phyloP scores from a whole-genome alignment of 257 asterid genomes.

The Verbascum thapsus region DNA sequence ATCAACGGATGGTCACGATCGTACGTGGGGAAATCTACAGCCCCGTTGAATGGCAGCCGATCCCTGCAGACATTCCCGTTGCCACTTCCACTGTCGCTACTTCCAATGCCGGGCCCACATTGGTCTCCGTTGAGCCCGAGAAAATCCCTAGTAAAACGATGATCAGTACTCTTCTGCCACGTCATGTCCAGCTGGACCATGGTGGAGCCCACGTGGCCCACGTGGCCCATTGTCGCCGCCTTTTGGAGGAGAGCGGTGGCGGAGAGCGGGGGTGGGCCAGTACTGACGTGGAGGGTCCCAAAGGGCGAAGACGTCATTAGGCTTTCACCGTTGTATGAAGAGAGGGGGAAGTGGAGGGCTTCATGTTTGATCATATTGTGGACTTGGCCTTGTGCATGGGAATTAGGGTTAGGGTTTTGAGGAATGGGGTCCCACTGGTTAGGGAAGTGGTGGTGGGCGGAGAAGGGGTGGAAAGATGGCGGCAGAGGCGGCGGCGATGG shows the following conservation, averaged over 20 bases:
- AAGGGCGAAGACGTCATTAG: constrained; percentile 34
- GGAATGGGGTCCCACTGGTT: constrained; percentile 39
- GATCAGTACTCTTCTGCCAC: too few species aligned
- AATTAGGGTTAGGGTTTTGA: constrained; percentile 39
- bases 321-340: constrained; percentile 43
- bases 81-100: constrained; percentile 3
- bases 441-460: constrained; percentile 30
- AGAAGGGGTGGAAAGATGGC: constrained; percentile 39
- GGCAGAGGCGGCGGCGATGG: constrained; percentile 31
- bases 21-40: constrained; percentile 45
- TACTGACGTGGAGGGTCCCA: constrained; percentile 6
- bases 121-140: too few species aligned
- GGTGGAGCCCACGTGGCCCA: too few species aligned
- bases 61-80: constrained; percentile 30
- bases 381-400: constrained; percentile 25
- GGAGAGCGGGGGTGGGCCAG: too few species aligned
- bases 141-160: too few species aligned
- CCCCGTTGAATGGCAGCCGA: constrained; percentile 45
- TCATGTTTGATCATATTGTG: constrained; percentile 47
- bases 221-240: too few species aligned
- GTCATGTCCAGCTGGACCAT: too few species aligned
- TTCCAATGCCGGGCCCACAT: background rate
- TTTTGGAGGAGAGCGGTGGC: too few species aligned
- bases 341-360: constrained; percentile 40
- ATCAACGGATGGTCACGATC: constrained; percentile 48